Base-by-base conservation (phyloP, 2,329 filamentous ascomycete species). In the Escovopsis sp. region DNA sequence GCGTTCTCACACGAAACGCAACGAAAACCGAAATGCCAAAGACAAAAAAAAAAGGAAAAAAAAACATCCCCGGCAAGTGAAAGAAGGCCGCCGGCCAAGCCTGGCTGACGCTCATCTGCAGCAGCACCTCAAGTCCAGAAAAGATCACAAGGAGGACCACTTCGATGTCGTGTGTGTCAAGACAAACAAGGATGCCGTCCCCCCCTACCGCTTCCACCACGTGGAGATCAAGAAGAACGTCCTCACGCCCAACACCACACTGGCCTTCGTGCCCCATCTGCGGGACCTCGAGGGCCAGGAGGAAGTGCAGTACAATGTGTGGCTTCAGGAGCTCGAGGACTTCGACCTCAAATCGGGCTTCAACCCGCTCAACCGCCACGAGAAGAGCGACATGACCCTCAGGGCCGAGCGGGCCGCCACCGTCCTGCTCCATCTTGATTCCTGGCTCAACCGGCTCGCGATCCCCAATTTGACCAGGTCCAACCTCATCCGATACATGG, bases 211-310 rank as follows among this genome's bases (percentile, higher is more conserved):
- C 21, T 74, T 72, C 42, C 71, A 75, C 43, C 68, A 74, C 39
- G 66, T 74, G 27, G 66, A 72, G 46, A 71, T 75, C 35, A 61
- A 58, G 47, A 72, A 68, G 47, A 75, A 74, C 37, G 65, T 75
- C 26, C 57, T 74, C 21, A 70, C 70, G 0, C 68, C 70, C 4
- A 72, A 73, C 45, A 72, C 70, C 1, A 69, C 70, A 58, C 57
- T 74, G 35, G 72, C 66, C 23, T 75, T 72, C 47, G 68, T 74
- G 12, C 71, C 71, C 12, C 69, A 74, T 48, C 52, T 75, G 34
- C 62, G 68, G 35, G 71, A 76, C 41, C 54, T 75, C 19, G 64
- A 69, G 32, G 65, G 64, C 17, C 63, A 63, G n/a, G 69, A 73
- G 45, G 70, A 72, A 45, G 56, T 58, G 12, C 61, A 65, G 40